These are phyloP conservation scores for Pseudocercospora macadamiae DNA, from an alignment of 2,329 filamentous ascomycete species.

Conservation along the genomic window DNA sequence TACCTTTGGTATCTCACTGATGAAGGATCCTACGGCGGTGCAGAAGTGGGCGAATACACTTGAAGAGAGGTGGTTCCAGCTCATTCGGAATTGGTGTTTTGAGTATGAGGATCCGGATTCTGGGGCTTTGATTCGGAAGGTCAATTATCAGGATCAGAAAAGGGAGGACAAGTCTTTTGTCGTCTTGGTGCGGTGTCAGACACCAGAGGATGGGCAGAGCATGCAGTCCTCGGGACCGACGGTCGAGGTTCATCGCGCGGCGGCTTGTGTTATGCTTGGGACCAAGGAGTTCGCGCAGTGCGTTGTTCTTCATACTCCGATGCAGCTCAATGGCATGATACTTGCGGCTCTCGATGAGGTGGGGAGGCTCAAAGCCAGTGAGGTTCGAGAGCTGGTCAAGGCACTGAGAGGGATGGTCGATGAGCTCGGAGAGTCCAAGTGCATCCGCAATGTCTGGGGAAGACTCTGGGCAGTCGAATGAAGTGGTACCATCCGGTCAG, in stretches of 20 bases:
- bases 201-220: not conserved
- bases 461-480: no score
- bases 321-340: not conserved
- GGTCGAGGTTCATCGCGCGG: constrained; percentile 12
- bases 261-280: constrained; percentile 19
- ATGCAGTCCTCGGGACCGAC: not conserved
- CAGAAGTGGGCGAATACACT: constrained; percentile 22
- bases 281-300: constrained; percentile 13
- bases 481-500: no score
- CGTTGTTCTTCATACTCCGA: not conserved
- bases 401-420: constrained; percentile 1
- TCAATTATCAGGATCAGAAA: not conserved
- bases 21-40: constrained; percentile 12
- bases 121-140: not conserved
- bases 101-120: constrained; percentile 11
- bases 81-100: constrained; percentile 21
- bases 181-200: not conserved
- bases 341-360: constrained; percentile 4
- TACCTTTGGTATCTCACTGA: constrained; percentile 27
- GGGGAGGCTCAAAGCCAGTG: not conserved
- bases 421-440: no score
- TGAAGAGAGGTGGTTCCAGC: constrained; percentile 11
- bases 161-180: constrained; percentile 4
- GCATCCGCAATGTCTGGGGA: no score
- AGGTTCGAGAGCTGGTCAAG: not conserved